Evolutionary conservation across 306 rosid species (phyloP), one percentile per base, ranked within the genome.

Genomic region (Macrotyloma uniflorum): DNA sequence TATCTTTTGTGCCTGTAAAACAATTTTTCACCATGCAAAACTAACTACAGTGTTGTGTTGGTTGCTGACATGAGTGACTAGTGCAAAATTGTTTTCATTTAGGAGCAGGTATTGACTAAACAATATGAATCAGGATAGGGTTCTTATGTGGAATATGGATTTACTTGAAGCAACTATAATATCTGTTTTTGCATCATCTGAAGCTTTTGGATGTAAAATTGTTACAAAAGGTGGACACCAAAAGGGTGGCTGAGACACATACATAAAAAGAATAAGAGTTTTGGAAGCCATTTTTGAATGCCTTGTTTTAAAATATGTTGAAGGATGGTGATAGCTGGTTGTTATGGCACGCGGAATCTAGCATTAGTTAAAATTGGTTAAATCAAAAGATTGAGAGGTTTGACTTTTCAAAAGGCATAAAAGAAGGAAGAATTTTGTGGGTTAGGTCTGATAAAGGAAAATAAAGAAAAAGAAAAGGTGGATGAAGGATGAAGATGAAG

Each of bases 321-420:
- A 35, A 5, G 54, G 32, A 9, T 49, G 63, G 43, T 54, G 54
- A 66, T 67, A 58, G 3, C 8, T 35, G 15, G 23, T 67, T 19
- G 70, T 57, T 50, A 71, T 46, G 7, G 23, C 72, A 58, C 16
- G 74, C 58, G 61, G 78, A 70, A 76, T 62, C 51, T 62, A 38
- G 63, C 68, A 70, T 63, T 50, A 23, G 32, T 18, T 24, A 61
- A 6, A 45, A 36, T 2, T 55, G 33, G 22, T 38, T 36, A 19
- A 45, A 38, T 49, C 49, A 33, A 8, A 22, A 13, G 58, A 32
- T 28, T 20, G 51, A 45, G 42, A 54, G 49, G 47, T 55, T 84
- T 62, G 76, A 75, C 66, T 51, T 69, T 75, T 79, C 72, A 72
- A 83, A 77, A 77, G 80, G 15, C 49, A 67, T 55, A 49, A 72